phyloP scores from a whole-genome alignment of 441 rosid species.

The Gossypium laxum region DNA sequence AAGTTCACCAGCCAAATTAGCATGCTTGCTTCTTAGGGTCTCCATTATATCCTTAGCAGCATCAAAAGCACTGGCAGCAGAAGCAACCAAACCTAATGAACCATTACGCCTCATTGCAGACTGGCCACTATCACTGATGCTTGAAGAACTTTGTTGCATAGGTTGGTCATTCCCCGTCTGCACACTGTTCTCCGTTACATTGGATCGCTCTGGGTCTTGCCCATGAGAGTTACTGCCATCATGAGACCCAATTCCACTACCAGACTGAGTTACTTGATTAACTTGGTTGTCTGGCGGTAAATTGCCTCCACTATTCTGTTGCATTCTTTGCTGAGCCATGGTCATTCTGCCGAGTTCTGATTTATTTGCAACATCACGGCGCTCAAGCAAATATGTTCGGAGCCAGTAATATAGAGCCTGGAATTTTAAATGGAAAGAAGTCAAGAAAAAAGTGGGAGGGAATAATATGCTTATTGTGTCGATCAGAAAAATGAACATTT shows the following conservation, averaged over 20 bases:
- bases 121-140: constrained; percentile 55
- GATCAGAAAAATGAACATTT: constrained; percentile 2
- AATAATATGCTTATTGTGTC: neutral
- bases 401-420: constrained; percentile 98
- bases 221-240: constrained; percentile 64
- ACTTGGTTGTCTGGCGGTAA: constrained; percentile 55
- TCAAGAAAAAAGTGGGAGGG: constrained; percentile 18
- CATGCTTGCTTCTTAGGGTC: constrained; percentile 87
- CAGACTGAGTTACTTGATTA: constrained; percentile 49
- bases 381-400: constrained; percentile 92
- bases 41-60: constrained; percentile 98
- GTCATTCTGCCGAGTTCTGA: constrained; percentile 66
- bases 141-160: constrained; percentile 57
- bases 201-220: constrained; percentile 71
- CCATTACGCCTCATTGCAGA: constrained; percentile 51
- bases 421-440: constrained; percentile 14
- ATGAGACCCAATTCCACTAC: constrained; percentile 56
- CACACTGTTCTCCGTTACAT: constrained; percentile 41
- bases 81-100: constrained; percentile 53
- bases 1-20: constrained; percentile 88
- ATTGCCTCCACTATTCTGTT: constrained; percentile 51
- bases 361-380: constrained; percentile 90
- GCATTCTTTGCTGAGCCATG: constrained; percentile 84
- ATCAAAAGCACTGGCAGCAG: constrained; percentile 86
- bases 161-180: constrained; percentile 64